Evolutionary conservation across 306 rosid genomes (phyloP), one percentile per base, ranked within the genome.

Genomic region (Coriaria nepalensis): DNA sequence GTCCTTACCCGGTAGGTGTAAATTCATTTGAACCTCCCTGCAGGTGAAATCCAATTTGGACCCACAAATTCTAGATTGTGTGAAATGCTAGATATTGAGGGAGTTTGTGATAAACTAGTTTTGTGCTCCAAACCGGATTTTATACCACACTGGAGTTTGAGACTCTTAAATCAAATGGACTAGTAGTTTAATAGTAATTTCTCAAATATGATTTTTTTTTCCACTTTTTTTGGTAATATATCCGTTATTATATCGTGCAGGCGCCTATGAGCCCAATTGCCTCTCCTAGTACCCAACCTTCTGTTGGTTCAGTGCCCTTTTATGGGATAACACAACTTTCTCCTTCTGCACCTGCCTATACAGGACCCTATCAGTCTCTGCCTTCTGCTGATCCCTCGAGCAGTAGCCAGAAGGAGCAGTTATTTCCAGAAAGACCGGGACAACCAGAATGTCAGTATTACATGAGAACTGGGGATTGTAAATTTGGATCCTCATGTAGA

Each of bases 381-480:
- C 83, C 78, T 52, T 66, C 92, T 35, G 59, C 68, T 66, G 92
- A 80, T 64, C 75, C 73, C 53, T 69, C 81, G 10, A 64, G 80
- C 38, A 52, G 72, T 61, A 66, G 68, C 73, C 95, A 74, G 68
- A 88, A 73, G 73, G 96, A 92, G 61, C 74, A 57, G 11, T 57
- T 78, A 33, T 78, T 62, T 70, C 99, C 99, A 1, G 88, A 92
- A 57, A 82, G 99, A 71, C 99, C 96, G 33, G 96, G 87, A 32
- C 96, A 92, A 60, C 86, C 71, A 43, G 96, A 86, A 51, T 92
- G 99, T 51, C 96, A 76, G 62, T 61, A 82, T 73, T 92, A 75
- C 67, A 47, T 92, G 86, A 92, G 72, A 86, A 92, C 99, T 10
- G 99, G 99, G 70, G 93, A 82, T 43, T 92, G 99, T 70, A 92